A percentile compares a stretch with the other conserved stretches of the same genome.
Conservation (phyloP, 345 rosid species). For the Mangifera indica region DNA sequence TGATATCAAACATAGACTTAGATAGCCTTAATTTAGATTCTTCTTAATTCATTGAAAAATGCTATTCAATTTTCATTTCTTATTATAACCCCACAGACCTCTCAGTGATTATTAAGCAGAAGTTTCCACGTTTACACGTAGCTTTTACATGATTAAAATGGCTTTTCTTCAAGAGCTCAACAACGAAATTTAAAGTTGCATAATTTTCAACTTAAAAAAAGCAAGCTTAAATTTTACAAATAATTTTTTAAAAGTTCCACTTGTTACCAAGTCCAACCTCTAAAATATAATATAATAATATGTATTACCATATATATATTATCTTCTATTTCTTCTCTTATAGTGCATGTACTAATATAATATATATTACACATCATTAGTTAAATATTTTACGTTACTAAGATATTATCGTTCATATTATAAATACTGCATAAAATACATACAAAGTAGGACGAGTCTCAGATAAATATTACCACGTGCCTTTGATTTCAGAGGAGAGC, state of each 20-base stretch:
- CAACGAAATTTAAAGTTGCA: neutral
- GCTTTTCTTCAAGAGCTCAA: neutral
- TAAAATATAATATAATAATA: too few species aligned
- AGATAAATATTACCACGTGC: too few species aligned
- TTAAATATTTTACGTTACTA: too few species aligned
- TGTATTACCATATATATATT: too few species aligned
- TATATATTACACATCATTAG: too few species aligned
- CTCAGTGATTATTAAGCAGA: neutral
- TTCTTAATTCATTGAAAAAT: neutral
- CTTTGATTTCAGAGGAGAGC: too few species aligned
- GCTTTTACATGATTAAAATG: neutral
- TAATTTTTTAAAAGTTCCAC: neutral
- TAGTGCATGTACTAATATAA: too few species aligned
- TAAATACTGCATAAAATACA: too few species aligned
- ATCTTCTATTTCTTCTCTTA: too few species aligned
- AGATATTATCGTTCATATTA: too few species aligned
- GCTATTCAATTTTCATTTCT: neutral
- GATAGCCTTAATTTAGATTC: neutral
- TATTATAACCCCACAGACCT: neutral
- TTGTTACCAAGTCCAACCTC: neutral
- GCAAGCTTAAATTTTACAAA: neutral
- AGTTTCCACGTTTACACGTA: neutral
- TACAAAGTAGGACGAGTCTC: too few species aligned
- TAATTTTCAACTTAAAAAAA: neutral
- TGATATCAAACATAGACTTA: neutral